phyloP scores from a whole-genome alignment of 2,329 filamentous ascomycete species.

The Phialocephala subalpina region DNA sequence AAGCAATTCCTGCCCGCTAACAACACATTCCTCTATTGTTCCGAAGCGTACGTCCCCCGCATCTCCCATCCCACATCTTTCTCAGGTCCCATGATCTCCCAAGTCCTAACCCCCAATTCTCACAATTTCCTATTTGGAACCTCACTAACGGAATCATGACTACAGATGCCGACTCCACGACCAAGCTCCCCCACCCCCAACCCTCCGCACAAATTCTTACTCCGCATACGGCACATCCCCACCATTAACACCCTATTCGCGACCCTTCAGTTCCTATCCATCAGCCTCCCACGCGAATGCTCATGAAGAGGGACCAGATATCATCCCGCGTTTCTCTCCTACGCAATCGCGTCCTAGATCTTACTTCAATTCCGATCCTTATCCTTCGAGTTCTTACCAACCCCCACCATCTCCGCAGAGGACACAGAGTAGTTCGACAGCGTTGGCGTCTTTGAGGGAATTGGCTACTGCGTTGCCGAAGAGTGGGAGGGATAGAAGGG shows the following conservation, averaged over 20 bases:
- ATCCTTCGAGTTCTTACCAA: slow-evolving; percentile 39
- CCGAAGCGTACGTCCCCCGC: slow-evolving; percentile 61
- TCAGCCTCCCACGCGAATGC: slow-evolving; percentile 38
- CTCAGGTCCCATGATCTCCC: slow-evolving; percentile 11
- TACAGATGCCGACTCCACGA: slow-evolving; percentile 39
- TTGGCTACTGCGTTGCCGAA: slow-evolving; percentile 40
- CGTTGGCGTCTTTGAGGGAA: slow-evolving; percentile 39
- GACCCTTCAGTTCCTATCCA: slow-evolving; percentile 48
- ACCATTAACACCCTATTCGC: slow-evolving; percentile 42
- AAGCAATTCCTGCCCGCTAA: slow-evolving; percentile 69
- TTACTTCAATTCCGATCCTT: slow-evolving; percentile 60
- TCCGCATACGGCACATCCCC: slow-evolving; percentile 38
- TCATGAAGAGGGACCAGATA: slow-evolving; percentile 63
- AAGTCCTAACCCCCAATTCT: too few species aligned
- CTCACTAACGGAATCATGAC: not conserved
- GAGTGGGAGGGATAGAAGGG: slow-evolving; percentile 16
- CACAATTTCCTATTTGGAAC: slow-evolving; percentile 1
- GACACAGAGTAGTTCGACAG: slow-evolving; percentile 31
- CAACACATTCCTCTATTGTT: slow-evolving; percentile 68
- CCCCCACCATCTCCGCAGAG: slow-evolving; percentile 40
- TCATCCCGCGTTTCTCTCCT: slow-evolving; percentile 69
- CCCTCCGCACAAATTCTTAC: slow-evolving; percentile 29
- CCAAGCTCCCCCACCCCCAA: slow-evolving; percentile 32
- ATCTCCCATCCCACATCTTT: slow-evolving; percentile 10
- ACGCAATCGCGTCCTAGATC: slow-evolving; percentile 65